Evolutionary conservation across 768 basidiomycete genomes (phyloP).

Genomic region (Lactifluus volemus): DNA sequence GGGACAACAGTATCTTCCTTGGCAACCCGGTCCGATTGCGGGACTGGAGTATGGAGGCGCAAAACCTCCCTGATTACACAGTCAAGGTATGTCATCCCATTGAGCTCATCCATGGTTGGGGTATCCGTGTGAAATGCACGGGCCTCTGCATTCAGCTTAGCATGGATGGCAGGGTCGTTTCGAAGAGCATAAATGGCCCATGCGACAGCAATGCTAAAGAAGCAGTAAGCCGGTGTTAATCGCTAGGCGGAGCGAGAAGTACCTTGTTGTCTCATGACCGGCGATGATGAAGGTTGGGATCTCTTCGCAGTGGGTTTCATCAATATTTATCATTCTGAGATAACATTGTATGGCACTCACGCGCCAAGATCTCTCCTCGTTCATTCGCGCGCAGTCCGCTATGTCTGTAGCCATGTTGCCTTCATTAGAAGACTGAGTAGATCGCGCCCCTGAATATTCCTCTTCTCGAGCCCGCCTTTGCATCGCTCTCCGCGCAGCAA

Average conservation of each 20-base stretch:
- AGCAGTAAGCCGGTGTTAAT: background rate
- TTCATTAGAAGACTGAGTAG: conserved; percentile 50
- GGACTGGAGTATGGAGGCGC: conserved; percentile 18
- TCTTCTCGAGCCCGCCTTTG: conserved; percentile 27
- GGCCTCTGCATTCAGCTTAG: conserved; percentile 51
- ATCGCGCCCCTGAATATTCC: conserved; percentile 37
- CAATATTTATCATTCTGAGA: background rate
- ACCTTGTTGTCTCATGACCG: conserved; percentile 53
- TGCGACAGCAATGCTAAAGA: conserved; percentile 31
- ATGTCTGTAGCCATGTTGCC: conserved; percentile 55
- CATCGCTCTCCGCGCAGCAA: conserved; percentile 22
- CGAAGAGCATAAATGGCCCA: conserved; percentile 56
- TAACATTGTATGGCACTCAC: conserved; percentile 27
- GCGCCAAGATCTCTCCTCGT: conserved; percentile 51
- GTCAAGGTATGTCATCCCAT: conserved; percentile 58
- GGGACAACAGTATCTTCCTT: conserved; percentile 17
- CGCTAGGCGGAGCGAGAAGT: background rate
- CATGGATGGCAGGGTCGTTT: conserved; percentile 40
- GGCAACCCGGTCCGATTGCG: conserved; percentile 6
- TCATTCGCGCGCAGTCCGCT: conserved; percentile 43
- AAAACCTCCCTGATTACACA: conserved; percentile 12
- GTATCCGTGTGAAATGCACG: conserved; percentile 41
- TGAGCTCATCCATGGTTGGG: conserved; percentile 63
- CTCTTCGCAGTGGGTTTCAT: conserved; percentile 31
- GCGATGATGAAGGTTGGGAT: conserved; percentile 53